Evolutionary conservation across 805 yeast species (phyloP).

Genomic region (Hyphopichia homilentoma): DNA sequence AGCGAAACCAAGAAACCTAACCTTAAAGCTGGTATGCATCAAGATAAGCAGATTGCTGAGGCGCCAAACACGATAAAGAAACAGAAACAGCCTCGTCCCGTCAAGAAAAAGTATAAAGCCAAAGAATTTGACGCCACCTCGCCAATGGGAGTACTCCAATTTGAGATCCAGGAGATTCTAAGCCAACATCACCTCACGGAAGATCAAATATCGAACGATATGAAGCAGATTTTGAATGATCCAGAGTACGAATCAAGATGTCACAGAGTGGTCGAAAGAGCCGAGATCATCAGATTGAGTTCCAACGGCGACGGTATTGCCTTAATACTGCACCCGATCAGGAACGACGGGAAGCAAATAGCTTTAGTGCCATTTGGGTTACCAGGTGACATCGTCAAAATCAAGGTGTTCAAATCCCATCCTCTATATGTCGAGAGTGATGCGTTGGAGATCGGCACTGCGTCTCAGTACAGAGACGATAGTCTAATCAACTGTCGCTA

Average conservation of each 20-base stretch:
- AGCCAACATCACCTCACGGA: conserved; percentile 36
- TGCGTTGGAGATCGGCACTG: conserved; percentile 46
- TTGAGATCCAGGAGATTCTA: conserved; percentile 65
- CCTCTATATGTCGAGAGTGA: conserved; percentile 75
- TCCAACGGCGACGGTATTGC: conserved; percentile 91
- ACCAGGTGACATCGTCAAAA: conserved; percentile 76
- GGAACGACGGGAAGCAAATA: conserved; percentile 46
- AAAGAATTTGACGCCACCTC: conserved; percentile 72
- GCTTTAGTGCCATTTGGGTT: conserved; percentile 82
- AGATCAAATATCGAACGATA: conserved; percentile 59
- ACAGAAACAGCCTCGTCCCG: conserved; percentile 19
- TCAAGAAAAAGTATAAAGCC: conserved; percentile 51
- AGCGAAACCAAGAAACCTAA: conserved; percentile 5
- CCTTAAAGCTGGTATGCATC: too few relatives aligned
- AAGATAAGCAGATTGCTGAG: too few relatives aligned
- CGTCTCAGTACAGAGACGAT: conserved; percentile 45
- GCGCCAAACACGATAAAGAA: conserved; percentile 4
- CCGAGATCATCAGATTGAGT: conserved; percentile 53
- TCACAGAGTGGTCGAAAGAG: conserved; percentile 58
- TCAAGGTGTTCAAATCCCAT: conserved; percentile 75
- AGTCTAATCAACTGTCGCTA: conserved; percentile 68
- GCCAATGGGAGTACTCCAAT: conserved; percentile 73
- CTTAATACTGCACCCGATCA: conserved; percentile 56
- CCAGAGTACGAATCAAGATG: conserved; percentile 41
- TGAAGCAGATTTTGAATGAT: conserved; percentile 62